A percentile compares a stretch with the other conserved stretches of the same genome.
These are phyloP conservation scores for Scheffersomyces lignicola DNA, from an alignment of 1,139 yeast species.

Conservation along the genomic window DNA sequence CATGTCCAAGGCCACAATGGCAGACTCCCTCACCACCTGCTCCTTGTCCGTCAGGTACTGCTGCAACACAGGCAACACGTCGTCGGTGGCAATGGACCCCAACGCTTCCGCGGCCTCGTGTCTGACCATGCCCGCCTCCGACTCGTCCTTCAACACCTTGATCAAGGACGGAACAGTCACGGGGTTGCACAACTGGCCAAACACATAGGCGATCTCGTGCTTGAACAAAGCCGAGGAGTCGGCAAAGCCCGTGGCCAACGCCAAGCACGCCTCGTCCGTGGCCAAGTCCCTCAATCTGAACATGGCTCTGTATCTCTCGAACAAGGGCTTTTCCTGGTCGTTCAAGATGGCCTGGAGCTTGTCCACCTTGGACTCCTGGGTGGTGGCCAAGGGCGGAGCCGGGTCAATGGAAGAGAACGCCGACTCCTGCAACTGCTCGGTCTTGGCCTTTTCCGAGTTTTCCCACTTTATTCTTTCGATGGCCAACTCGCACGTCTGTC, in stretches of 20 bases:
- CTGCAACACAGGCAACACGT: constrained; percentile 84
- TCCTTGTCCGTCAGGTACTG: constrained; percentile 78
- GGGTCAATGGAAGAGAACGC: constrained; percentile 91
- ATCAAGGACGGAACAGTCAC: constrained; percentile 86
- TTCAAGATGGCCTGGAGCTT: constrained; percentile 70
- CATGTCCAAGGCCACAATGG: constrained; percentile 96
- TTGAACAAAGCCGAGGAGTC: constrained; percentile 93
- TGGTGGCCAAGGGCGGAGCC: constrained; percentile 89
- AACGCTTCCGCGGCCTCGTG: constrained; percentile 99
- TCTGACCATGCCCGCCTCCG: constrained; percentile 97
- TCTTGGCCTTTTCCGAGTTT: constrained; percentile 59
- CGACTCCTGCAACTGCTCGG: constrained; percentile 73
- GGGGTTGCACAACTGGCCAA: constrained; percentile 95
- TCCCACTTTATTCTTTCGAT: constrained; percentile 95
- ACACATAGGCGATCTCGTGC: constrained; percentile 97
- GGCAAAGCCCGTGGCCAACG: constrained; percentile 84
- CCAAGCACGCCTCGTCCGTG: constrained; percentile 87
- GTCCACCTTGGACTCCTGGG: constrained; percentile 55
- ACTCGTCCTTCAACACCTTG: constrained; percentile 70
- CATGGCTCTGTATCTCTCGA: constrained; percentile 97
- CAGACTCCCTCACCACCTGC: constrained; percentile 91
- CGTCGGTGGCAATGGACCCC: constrained; percentile 97
- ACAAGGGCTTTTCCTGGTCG: constrained; percentile 75
- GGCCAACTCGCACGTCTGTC: constrained; percentile 97
- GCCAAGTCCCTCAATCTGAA: constrained; percentile 95